Percentiles rank a stretch among this genome's conserved stretches.
phyloP scores from a whole-genome alignment of 2,329 filamentous ascomycete genomes.

The Beauveria brongniartii region DNA sequence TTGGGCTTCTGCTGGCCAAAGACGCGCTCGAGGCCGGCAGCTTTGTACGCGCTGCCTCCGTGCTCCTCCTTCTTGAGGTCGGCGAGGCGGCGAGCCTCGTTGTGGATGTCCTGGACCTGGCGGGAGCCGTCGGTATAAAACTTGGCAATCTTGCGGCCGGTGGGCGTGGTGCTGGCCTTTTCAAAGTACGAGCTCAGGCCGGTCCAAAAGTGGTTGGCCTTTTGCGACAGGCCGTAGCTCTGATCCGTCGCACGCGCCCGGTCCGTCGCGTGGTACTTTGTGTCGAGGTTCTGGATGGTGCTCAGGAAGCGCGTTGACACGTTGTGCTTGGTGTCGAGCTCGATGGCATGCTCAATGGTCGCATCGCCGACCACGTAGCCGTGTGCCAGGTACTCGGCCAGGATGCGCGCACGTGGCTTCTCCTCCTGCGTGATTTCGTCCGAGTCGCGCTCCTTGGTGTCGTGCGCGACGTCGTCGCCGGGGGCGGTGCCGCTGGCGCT shows the following conservation, averaged over 20 bases:
- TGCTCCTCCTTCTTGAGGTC: constrained; percentile 70
- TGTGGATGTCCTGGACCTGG: constrained; percentile 90
- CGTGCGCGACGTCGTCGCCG: constrained; percentile 51
- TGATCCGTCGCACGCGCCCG: constrained; percentile 77
- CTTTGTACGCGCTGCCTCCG: constrained; percentile 52
- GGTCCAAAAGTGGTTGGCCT: constrained; percentile 54
- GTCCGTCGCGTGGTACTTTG: constrained; percentile 80
- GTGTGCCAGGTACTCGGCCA: constrained; percentile 94
- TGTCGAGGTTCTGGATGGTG: constrained; percentile 69
- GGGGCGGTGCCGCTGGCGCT: constrained; percentile 56
- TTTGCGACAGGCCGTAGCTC: constrained; percentile 72
- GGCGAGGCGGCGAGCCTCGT: constrained; percentile 79
- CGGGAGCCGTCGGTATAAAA: constrained; percentile 83
- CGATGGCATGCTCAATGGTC: constrained; percentile 74
- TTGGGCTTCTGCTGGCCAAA: constrained; percentile 45
- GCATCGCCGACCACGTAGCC: constrained; percentile 74
- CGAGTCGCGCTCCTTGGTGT: constrained; percentile 47
- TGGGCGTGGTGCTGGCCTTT: constrained; percentile 79
- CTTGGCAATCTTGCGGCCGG: constrained; percentile 75
- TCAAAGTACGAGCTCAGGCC: constrained; percentile 87
- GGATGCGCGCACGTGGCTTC: constrained; percentile 87
- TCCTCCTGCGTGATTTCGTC: constrained; percentile 86
- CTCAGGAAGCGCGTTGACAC: constrained; percentile 72
- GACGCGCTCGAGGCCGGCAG: constrained; percentile 47
- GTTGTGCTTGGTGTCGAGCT: constrained; percentile 83